These are phyloP conservation scores for Coix lacrymajobi DNA, from an alignment of 176 grass and related monocot genomes.

Conservation along the genomic window DNA sequence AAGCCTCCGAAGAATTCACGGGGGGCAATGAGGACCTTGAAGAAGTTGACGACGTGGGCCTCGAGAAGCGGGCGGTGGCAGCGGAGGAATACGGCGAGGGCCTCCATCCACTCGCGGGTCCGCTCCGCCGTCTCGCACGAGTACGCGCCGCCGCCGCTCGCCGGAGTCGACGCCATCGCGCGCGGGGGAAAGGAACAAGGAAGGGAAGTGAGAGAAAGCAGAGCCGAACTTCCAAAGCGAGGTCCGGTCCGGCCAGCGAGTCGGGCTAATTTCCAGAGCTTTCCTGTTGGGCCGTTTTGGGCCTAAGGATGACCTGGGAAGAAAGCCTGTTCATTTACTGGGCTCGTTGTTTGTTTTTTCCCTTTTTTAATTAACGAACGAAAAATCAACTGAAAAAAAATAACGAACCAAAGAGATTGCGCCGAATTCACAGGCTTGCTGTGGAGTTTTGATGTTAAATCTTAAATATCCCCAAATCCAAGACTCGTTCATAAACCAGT, in stretches of 20 bases:
- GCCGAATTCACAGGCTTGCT: neutral
- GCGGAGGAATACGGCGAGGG: conserved; percentile 53
- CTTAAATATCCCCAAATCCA: neutral
- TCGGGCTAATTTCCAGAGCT: neutral
- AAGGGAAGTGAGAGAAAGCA: neutral
- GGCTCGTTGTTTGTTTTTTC: no score
- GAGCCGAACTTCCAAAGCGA: neutral
- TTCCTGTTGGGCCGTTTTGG: neutral
- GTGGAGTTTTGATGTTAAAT: neutral
- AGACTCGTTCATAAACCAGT: neutral
- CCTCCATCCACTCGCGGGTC: conserved; percentile 81
- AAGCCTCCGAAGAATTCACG: neutral
- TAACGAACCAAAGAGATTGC: neutral
- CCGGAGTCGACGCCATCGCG: conserved; percentile 39
- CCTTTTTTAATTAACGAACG: no score
- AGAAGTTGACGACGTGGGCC: conserved; percentile 94
- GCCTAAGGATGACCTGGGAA: neutral
- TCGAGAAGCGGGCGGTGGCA: conserved; percentile 57
- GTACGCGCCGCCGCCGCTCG: conserved; percentile 25
- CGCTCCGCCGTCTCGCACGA: conserved; percentile 53
- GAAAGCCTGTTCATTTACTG: no score
- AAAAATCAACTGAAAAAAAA: no score
- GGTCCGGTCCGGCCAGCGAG: neutral
- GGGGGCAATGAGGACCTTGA: conserved; percentile 51
- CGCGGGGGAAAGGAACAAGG: neutral